A percentile compares a stretch with the other conserved stretches of the same genome.
Evolutionary conservation across 106 monocot species (phyloP).

Genomic region (Allium fistulosum): DNA sequence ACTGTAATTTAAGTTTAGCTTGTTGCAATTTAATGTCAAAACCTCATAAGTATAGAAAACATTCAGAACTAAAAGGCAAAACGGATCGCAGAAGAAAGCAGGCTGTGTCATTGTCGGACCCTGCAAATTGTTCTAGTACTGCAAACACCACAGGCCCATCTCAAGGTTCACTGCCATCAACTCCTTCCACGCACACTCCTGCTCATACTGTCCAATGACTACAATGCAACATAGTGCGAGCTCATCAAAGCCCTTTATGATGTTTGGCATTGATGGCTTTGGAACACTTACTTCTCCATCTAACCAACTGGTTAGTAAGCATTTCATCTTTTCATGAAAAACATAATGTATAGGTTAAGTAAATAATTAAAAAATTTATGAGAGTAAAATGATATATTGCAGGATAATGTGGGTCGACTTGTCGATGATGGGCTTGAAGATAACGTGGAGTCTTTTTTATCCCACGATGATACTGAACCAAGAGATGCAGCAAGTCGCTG

Average conservation of each 20-base stretch:
- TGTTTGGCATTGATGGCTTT: constrained; percentile 72
- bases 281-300: constrained; percentile 56
- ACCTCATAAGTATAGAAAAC: too few species aligned
- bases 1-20: too few species aligned
- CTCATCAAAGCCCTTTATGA: constrained; percentile 59
- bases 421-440: constrained; percentile 87
- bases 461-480: constrained; percentile 89
- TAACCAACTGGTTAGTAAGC: constrained; percentile 52
- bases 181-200: constrained; percentile 78
- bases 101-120: constrained; percentile 64
- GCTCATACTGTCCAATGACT: constrained; percentile 71
- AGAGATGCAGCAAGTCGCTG: constrained; percentile 61
- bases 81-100: constrained; percentile 73
- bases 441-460: constrained; percentile 92
- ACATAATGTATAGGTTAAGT: background rate
- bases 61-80: constrained; percentile 49
- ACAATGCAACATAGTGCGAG: constrained; percentile 46
- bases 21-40: too few species aligned
- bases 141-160: constrained; percentile 77
- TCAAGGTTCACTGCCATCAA: constrained; percentile 77
- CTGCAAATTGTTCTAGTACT: constrained; percentile 83
- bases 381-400: constrained; percentile 47
- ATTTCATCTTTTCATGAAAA: background rate
- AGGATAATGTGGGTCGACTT: constrained; percentile 49
- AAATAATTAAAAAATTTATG: constrained; percentile 15